A percentile compares a stretch with the other conserved stretches of the same genome.
Conservation (phyloP, 768 basidiomycete genomes). For the Wakefieldia striispora region DNA sequence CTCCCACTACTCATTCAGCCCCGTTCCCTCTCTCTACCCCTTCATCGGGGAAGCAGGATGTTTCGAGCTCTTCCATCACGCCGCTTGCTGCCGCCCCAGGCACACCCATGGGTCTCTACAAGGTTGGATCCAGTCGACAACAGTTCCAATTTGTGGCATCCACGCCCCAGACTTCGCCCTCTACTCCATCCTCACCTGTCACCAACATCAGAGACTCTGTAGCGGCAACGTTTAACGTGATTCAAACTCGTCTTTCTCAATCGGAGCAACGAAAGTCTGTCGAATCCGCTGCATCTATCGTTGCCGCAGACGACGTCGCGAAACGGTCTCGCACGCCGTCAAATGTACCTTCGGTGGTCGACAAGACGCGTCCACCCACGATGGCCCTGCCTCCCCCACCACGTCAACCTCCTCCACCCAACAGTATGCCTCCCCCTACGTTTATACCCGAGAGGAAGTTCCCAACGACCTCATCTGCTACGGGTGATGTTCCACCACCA, state of each 20-base stretch:
- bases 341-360: slow-evolving; percentile 51
- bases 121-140: slow-evolving; percentile 51
- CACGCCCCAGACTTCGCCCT: slow-evolving; percentile 35
- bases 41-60: slow-evolving; percentile 21
- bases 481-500: slow-evolving; percentile 69
- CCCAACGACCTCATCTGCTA: slow-evolving; percentile 41
- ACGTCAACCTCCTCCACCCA: slow-evolving; percentile 67
- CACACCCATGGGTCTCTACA: slow-evolving; percentile 46
- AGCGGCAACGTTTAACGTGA: slow-evolving; percentile 41
- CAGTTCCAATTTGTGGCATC: slow-evolving; percentile 65
- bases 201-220: slow-evolving; percentile 51
- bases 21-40: slow-evolving; percentile 26
- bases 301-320: slow-evolving; percentile 41
- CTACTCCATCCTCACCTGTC: slow-evolving; percentile 33
- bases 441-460: slow-evolving; percentile 71
- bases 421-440: slow-evolving; percentile 70
- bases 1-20: slow-evolving; percentile 32
- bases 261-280: slow-evolving; percentile 70
- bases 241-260: slow-evolving; percentile 49
- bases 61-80: slow-evolving; percentile 31
- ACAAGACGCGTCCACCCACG: slow-evolving; percentile 82
- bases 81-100: slow-evolving; percentile 30
- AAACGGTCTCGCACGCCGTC: slow-evolving; percentile 63
- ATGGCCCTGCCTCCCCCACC: slow-evolving; percentile 83
- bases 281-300: slow-evolving; percentile 62